These are phyloP conservation scores for Trypanosomatidae sp. DNA, from an alignment of 208 protist genomes.

Conservation along the genomic window DNA sequence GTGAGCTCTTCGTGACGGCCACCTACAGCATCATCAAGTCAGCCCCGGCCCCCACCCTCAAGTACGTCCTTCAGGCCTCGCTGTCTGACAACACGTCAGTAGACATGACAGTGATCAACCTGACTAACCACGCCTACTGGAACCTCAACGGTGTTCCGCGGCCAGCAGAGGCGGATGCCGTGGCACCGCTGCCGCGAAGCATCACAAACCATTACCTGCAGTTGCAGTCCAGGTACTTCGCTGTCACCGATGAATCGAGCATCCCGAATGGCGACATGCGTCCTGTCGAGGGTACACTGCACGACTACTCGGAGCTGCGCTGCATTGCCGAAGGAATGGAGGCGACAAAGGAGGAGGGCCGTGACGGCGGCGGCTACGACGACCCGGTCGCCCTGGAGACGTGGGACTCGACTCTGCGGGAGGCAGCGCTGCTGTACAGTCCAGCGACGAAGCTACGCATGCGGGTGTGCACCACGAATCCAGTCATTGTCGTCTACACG, in stretches of 20 bases:
- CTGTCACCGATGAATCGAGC: conserved; percentile 38
- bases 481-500: conserved; percentile 67
- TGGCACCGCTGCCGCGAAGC: conserved; percentile 28
- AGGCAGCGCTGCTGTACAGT: conserved; percentile 67
- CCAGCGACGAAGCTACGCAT: conserved; percentile 61
- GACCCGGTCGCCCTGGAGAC: conserved; percentile 68
- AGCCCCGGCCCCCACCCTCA: conserved; percentile 34
- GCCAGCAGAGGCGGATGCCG: conserved; percentile 11
- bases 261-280: conserved; percentile 54
- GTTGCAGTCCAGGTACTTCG: conserved; percentile 50
- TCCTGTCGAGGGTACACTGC: conserved; percentile 32
- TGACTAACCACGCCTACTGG: conserved; percentile 82
- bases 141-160: conserved; percentile 79
- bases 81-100: conserved; percentile 59
- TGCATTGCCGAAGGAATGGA: conserved; percentile 54
- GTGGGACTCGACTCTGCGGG: conserved; percentile 69
- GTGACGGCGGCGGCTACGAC: conserved; percentile 68
- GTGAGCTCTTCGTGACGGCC: conserved; percentile 64
- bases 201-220: conserved; percentile 66
- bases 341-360: conserved; percentile 26
- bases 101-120: conserved; percentile 67
- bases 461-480: conserved; percentile 68
- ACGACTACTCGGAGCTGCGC: conserved; percentile 59
- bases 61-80: conserved; percentile 52
- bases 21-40: conserved; percentile 70